Evolutionary conservation across 495 filamentous ascomycete species (phyloP), one percentile per base, ranked within the genome.

Genomic region (Podospora pseudopauciseta): DNA sequence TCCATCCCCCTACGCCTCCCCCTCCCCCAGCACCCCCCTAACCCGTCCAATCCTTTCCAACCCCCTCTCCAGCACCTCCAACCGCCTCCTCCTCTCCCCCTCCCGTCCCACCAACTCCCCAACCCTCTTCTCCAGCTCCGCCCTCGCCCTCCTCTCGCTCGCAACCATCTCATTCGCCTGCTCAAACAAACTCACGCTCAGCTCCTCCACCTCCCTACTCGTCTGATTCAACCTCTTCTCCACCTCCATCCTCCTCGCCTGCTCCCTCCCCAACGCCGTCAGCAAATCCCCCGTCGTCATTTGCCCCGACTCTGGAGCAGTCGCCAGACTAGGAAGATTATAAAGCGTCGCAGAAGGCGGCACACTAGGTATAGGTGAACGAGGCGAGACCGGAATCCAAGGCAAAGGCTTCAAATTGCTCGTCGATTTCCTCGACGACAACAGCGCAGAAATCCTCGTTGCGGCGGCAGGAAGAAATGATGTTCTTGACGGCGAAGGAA

Each of bases 131-230:
- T 97, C 93, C 34, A 98, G 82, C 77, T 85, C 86, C 6, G 90
- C 91, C 55, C 92, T 81, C 44, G 91, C 92, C 75, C 90, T 88
- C 59, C 95, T 84, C 83, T 98, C 95, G 72, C 87, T 81, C 18
- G 94, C 92, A 27, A 99, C 95, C 94, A 99, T 98, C 82, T 97
- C 92, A 73, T 98, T 98, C 19, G 95, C 95, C 78, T 97, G 89
- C 76, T 92, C 88, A 80, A 99, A 99, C 63, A 99, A 81, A 70
- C 89, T 87, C 59, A 88, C 90, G 44, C 88, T 92, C 71, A 99
- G 81, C 73, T 99, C 95, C 77, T 98, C 96, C 16, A 99, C 84
- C 80, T 99, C 95, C 0, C 80, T 84, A 62, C 84, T 90, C 32
- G 92, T 89, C 65, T 89, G 86, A 71, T 82, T 83, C 34, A 97